Evolutionary conservation across 108 stramenopile species (phyloP).

Genomic region (Skeletonema tropicum): DNA sequence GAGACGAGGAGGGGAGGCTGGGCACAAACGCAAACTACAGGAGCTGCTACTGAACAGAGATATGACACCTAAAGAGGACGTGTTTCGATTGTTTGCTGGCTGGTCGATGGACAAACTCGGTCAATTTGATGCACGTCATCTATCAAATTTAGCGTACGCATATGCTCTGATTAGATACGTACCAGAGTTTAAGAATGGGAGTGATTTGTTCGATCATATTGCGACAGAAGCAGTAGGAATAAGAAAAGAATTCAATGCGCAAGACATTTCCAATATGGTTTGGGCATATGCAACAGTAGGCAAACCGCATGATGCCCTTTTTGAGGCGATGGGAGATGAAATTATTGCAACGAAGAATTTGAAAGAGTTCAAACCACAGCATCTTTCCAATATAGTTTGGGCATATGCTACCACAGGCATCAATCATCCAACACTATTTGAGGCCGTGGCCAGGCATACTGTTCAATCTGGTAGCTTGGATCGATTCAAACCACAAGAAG

Average conservation of each 20-base stretch:
- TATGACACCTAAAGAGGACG: no score
- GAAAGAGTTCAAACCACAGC: no score
- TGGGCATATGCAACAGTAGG: slow-evolving; percentile 26
- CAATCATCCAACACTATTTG: no score
- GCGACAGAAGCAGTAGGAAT: slow-evolving; percentile 4
- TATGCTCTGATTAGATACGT: no score
- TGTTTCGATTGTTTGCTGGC: neutral
- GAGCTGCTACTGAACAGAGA: neutral
- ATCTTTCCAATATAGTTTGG: no score
- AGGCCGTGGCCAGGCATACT: no score
- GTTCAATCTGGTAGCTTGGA: no score
- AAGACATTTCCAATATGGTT: neutral
- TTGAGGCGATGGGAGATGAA: neutral
- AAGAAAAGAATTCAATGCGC: no score
- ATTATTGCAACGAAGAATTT: no score
- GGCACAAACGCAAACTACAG: neutral
- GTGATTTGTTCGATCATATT: slow-evolving; percentile 4
- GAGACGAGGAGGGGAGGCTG: neutral
- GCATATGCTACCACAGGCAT: no score
- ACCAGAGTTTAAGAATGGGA: no score
- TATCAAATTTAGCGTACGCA: slow-evolving; percentile 3
- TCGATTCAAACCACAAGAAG: no score
- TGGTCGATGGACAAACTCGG: neutral
- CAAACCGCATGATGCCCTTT: slow-evolving; percentile 17
- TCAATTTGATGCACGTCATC: neutral